Evolutionary conservation across 768 basidiomycete genomes (phyloP).

Genomic region (Candolleomyces aberdarensis): DNA sequence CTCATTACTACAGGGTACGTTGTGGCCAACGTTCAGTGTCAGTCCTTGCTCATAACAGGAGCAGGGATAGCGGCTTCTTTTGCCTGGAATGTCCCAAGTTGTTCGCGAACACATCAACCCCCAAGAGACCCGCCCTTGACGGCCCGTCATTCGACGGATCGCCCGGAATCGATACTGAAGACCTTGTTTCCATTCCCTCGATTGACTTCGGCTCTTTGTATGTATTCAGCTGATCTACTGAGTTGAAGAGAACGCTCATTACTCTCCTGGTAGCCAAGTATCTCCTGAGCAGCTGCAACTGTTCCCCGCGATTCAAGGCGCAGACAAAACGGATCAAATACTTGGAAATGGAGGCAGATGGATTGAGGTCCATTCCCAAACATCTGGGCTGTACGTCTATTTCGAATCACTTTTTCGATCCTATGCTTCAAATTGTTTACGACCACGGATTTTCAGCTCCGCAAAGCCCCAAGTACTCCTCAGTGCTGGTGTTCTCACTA

Average conservation of each 20-base stretch:
- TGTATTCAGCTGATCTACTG: slow-evolving; percentile 13
- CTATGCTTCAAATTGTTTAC: too few species aligned
- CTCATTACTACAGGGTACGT: slow-evolving; percentile 33
- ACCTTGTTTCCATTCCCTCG: slow-evolving; percentile 27
- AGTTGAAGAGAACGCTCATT: neutral
- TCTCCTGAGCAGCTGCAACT: slow-evolving; percentile 37
- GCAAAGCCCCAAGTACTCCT: slow-evolving; percentile 30
- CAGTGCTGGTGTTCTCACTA: slow-evolving; percentile 27
- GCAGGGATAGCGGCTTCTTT: slow-evolving; percentile 28
- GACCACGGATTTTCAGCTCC: slow-evolving; percentile 11
- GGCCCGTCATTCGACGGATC: slow-evolving; percentile 33
- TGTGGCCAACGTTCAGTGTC: neutral
- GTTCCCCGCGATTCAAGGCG: slow-evolving; percentile 10
- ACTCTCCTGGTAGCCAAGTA: slow-evolving; percentile 21
- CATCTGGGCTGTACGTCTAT: slow-evolving; percentile 10
- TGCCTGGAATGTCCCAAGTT: slow-evolving; percentile 29
- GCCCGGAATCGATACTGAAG: slow-evolving; percentile 34
- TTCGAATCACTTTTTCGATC: neutral
- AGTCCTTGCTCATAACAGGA: neutral
- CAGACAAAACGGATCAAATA: slow-evolving; percentile 12
- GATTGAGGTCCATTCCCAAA: slow-evolving; percentile 25
- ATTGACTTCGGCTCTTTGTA: slow-evolving; percentile 34
- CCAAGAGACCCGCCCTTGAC: slow-evolving; percentile 14
- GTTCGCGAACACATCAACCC: slow-evolving; percentile 16
- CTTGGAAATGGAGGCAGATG: slow-evolving; percentile 26